Percentiles rank a stretch among this genome's conserved stretches.
phyloP scores from a whole-genome alignment of 106 monocot species.

The Posidonia australis region DNA sequence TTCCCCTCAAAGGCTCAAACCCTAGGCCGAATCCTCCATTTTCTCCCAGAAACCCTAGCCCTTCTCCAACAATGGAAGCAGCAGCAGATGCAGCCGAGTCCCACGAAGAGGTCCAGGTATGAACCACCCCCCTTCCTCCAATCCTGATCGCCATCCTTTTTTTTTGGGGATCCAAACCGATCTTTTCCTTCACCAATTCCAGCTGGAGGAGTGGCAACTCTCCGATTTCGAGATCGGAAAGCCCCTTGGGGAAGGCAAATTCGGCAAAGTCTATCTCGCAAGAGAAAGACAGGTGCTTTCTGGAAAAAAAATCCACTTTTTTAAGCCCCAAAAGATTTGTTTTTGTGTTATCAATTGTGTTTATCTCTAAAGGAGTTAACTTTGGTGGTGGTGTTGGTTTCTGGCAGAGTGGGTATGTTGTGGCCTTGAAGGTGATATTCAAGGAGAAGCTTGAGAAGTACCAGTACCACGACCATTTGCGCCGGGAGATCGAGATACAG shows the following conservation, averaged over 20 bases:
- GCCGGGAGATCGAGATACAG: conserved; percentile 89
- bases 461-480: conserved; percentile 54
- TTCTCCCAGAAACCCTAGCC: neutral
- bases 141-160: neutral
- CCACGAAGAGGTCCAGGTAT: neutral
- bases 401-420: conserved; percentile 59
- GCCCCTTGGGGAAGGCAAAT: conserved; percentile 82
- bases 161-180: no score
- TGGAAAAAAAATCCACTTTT: no score
- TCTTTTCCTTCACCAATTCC: neutral
- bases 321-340: no score
- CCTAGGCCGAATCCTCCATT: neutral
- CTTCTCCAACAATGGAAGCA: neutral
- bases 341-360: neutral
- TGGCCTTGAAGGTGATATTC: conserved; percentile 77
- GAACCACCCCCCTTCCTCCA: neutral
- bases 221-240: conserved; percentile 86
- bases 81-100: neutral
- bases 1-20: neutral
- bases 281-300: conserved; percentile 55
- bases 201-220: conserved; percentile 46
- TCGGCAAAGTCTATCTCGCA: conserved; percentile 81
- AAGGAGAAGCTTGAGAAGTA: conserved; percentile 89
- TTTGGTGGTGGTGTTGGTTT: neutral
- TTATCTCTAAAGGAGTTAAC: neutral